A percentile compares a stretch with the other conserved stretches of the same genome.
These are phyloP conservation scores for Penicillium sp. DNA, from an alignment of 2,329 filamentous ascomycete species.

Conservation along the genomic window DNA sequence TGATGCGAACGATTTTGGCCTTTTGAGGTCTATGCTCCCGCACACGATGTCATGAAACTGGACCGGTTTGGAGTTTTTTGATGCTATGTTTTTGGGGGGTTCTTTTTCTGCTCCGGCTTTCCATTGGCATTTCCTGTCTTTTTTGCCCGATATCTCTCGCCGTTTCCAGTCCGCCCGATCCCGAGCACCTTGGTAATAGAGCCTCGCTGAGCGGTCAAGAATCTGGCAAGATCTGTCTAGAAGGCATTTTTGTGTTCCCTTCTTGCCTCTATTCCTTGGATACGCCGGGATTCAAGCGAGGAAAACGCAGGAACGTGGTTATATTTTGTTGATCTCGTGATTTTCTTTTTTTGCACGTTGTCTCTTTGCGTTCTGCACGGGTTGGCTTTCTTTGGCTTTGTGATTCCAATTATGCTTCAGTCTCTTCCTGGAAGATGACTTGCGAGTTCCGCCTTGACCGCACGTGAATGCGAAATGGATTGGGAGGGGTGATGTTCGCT, in stretches of 20 bases:
- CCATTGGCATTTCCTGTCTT: not conserved
- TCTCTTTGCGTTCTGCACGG: conserved; percentile 13
- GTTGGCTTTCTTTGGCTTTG: conserved; percentile 10
- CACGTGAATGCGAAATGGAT: not conserved
- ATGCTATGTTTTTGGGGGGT: not conserved
- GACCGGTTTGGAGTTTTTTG: conserved; percentile 23
- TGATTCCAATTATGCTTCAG: not conserved
- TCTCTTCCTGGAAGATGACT: conserved; percentile 6
- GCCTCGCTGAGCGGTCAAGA: conserved; percentile 16
- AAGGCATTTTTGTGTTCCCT: conserved; percentile 10
- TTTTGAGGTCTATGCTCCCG: conserved; percentile 21
- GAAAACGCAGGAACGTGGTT: conserved; percentile 4
- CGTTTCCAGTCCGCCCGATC: conserved; percentile 9
- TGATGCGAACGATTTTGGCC: conserved; percentile 29
- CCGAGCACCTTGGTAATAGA: conserved; percentile 18
- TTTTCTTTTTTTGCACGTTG: conserved; percentile 13
- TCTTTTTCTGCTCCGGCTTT: conserved; percentile 5
- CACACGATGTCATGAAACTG: conserved; percentile 27
- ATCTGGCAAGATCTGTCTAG: conserved; percentile 16
- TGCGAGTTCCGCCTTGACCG: conserved; percentile 2
- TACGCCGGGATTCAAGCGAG: conserved; percentile 2
- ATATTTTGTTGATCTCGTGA: conserved; percentile 6
- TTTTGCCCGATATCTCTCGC: conserved; percentile 24
- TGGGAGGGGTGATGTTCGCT: conserved; percentile 7
- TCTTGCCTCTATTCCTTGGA: not conserved